Evolutionary conservation across 2,329 filamentous ascomycete species (phyloP).

Genomic region (Penicillium paneum): DNA sequence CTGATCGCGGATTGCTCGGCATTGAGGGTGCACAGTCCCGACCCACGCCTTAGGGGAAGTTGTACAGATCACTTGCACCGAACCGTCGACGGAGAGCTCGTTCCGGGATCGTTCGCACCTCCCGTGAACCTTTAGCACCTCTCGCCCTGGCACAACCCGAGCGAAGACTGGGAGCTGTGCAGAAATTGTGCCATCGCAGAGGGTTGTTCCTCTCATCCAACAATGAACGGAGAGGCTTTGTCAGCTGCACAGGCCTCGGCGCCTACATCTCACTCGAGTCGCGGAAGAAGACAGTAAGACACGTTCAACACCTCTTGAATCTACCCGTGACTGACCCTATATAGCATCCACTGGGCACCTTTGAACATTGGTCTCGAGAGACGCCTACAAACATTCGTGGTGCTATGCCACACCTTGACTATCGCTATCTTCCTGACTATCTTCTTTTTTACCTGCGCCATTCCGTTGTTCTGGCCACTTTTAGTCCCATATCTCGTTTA

Average conservation of each 20-base stretch:
- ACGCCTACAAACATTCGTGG: slow-evolving; percentile 73
- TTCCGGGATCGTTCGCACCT: neutral
- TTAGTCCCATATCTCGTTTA: slow-evolving; percentile 76
- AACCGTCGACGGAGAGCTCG: neutral
- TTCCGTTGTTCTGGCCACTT: slow-evolving; percentile 86
- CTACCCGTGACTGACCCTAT: neutral
- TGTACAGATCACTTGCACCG: neutral
- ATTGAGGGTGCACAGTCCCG: neutral
- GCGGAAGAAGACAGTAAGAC: slow-evolving; percentile 1
- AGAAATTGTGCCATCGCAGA: neutral
- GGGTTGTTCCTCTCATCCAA: neutral
- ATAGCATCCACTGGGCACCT: slow-evolving; percentile 78
- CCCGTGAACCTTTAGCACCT: neutral
- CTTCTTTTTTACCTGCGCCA: slow-evolving; percentile 89
- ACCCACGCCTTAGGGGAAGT: neutral
- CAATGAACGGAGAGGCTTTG: slow-evolving; percentile 2
- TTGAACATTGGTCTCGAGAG: slow-evolving; percentile 68
- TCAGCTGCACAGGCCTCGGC: neutral
- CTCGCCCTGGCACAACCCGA: neutral
- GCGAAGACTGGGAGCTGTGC: neutral
- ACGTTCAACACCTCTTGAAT: neutral
- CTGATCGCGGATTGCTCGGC: neutral
- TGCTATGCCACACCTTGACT: slow-evolving; percentile 68
- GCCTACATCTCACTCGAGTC: slow-evolving; percentile 1
- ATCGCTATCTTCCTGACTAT: slow-evolving; percentile 68